phyloP scores from a whole-genome alignment of 164 flowering plant genomes.

The Vitis vinifera region ASM3070453v1 NC_081822.1:35859001-35859500 shows the following conservation, averaged over 20 bases:
- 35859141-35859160: slow-evolving; percentile 9
- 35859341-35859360: slow-evolving; percentile 18
- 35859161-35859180: no score
- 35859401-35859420: slow-evolving; percentile 24
- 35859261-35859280: slow-evolving; percentile 2
- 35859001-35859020: slow-evolving; percentile 3
- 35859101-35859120: slow-evolving; percentile 20
- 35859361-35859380: slow-evolving; percentile 29
- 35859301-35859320: slow-evolving; percentile 18
- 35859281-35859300: slow-evolving; percentile 19
- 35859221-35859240: no score
- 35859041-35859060: not conserved
- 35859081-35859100: slow-evolving; percentile 3
- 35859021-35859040: slow-evolving; percentile 11
- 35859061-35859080: not conserved
- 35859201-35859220: not conserved
- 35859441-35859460: slow-evolving; percentile 28
- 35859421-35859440: slow-evolving; percentile 27
- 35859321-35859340: slow-evolving; percentile 13
- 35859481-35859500: slow-evolving; percentile 29
- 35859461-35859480: slow-evolving; percentile 29
- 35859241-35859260: no score
- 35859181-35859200: not conserved
- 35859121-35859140: slow-evolving; percentile 21
- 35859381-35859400: slow-evolving; percentile 24